phyloP scores from a whole-genome alignment of 2,329 filamentous ascomycete species.

The Periconia sp. region DNA sequence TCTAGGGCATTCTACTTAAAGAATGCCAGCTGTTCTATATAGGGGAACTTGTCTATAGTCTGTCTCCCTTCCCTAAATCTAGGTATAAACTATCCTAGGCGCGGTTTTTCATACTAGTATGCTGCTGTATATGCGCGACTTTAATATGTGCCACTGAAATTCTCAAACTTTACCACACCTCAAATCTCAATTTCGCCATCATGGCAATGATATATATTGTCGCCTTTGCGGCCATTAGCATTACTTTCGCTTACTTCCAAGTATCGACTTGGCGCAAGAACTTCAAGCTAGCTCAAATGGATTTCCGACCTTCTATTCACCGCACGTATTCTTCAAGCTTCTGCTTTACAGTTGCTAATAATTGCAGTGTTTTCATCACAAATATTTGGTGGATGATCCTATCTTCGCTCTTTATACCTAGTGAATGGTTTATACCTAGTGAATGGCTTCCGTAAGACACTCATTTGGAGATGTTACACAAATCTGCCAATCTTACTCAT shows the following conservation, averaged over 20 bases:
- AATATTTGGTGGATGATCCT: constrained; percentile 1
- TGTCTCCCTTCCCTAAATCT: background rate
- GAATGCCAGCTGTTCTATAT: background rate
- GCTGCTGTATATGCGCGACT: too few species aligned
- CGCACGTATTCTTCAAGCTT: background rate
- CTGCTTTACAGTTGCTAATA: background rate
- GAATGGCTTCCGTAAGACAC: background rate
- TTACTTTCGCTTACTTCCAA: background rate
- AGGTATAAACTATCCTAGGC: background rate
- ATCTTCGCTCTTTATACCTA: background rate
- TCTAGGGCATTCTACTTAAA: background rate
- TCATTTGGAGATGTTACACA: background rate
- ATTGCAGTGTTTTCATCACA: background rate
- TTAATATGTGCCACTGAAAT: too few species aligned
- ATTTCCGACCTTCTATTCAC: constrained; percentile 1
- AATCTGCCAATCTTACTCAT: background rate
- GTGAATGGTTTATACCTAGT: background rate
- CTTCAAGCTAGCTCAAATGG: background rate
- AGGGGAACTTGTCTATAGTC: background rate
- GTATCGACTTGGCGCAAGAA: background rate
- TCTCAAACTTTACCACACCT: background rate
- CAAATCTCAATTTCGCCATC: background rate
- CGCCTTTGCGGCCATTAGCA: background rate
- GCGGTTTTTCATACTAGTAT: too few species aligned
- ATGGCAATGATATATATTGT: background rate